A percentile compares a stretch with the other conserved stretches of the same genome.
phyloP scores from a whole-genome alignment of 129 eudicot species.

The Flaveria bidentis region DNA sequence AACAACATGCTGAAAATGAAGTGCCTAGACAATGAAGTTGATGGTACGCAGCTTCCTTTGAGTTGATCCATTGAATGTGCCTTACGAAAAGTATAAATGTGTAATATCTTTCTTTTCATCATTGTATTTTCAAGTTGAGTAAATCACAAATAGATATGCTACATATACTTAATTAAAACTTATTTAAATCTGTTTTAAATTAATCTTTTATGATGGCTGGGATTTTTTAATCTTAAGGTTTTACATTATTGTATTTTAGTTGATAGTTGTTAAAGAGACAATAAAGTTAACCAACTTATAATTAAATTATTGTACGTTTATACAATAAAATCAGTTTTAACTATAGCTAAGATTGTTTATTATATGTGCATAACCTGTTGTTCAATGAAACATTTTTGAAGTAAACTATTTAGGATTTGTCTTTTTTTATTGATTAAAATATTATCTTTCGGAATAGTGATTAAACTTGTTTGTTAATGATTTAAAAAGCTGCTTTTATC shows the following conservation, averaged over 20 bases:
- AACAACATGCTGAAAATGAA: not conserved
- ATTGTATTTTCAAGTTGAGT: slow-evolving; percentile 35
- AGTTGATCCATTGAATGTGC: slow-evolving; percentile 39
- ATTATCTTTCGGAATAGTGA: no score
- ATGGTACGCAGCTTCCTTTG: slow-evolving; percentile 40
- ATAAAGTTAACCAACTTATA: no score
- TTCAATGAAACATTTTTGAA: no score
- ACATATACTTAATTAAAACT: not conserved
- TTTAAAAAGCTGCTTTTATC: no score
- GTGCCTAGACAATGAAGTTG: slow-evolving; percentile 33
- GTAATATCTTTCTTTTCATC: slow-evolving; percentile 38
- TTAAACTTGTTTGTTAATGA: no score
- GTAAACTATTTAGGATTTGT: no score
- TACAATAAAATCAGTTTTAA: no score
- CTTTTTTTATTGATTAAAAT: no score
- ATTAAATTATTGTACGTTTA: no score
- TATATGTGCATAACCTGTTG: no score
- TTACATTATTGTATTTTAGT: not conserved
- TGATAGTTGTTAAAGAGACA: no score
- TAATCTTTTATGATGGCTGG: not conserved
- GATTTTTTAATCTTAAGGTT: not conserved
- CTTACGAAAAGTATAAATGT: slow-evolving; percentile 22
- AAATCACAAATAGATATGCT: slow-evolving; percentile 13
- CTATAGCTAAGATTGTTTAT: no score
- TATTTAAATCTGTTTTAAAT: not conserved